These are phyloP conservation scores for Astrocystis sublimbata DNA, from an alignment of 495 filamentous ascomycete species.

Conservation along the genomic window DNA sequence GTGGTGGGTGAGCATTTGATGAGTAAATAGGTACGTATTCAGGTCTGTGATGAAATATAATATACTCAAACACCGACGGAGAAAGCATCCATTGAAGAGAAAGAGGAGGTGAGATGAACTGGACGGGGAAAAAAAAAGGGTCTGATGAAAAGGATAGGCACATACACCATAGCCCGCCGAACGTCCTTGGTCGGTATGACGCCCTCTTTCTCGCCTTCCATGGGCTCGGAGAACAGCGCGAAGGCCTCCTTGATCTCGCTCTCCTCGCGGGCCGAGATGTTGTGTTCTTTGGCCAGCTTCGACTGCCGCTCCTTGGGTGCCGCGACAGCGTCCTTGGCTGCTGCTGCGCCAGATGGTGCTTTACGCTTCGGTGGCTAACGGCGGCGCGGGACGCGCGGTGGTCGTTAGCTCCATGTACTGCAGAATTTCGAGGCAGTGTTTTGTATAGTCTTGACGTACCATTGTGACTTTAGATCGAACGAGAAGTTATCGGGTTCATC, in stretches of 20 bases:
- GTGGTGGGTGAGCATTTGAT: too few species aligned
- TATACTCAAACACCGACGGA: neutral
- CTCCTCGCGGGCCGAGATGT: constrained; percentile 80
- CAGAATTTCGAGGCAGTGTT: too few species aligned
- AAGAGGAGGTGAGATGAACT: neutral
- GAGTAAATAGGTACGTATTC: too few species aligned
- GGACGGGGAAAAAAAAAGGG: too few species aligned
- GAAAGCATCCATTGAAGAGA: neutral
- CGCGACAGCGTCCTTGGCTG: constrained; percentile 21
- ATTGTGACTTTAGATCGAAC: neutral
- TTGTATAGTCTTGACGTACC: too few species aligned
- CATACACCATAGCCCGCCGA: constrained; percentile 78
- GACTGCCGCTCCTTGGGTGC: constrained; percentile 53
- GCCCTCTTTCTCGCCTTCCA: constrained; percentile 67
- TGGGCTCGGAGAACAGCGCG: constrained; percentile 71
- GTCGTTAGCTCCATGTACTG: neutral
- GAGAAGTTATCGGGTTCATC: neutral
- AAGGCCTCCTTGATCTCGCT: constrained; percentile 89
- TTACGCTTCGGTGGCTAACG: constrained; percentile 48
- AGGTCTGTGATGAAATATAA: neutral
- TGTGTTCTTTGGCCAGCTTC: constrained; percentile 85
- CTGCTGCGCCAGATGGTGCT: constrained; percentile 20
- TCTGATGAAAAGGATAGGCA: too few species aligned
- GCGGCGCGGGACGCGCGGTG: constrained; percentile 19
- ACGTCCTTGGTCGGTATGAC: constrained; percentile 78